These are phyloP conservation scores for Saccharomyces mikatae DNA, from an alignment of 805 yeast genomes.

Conservation along the genomic window DNA sequence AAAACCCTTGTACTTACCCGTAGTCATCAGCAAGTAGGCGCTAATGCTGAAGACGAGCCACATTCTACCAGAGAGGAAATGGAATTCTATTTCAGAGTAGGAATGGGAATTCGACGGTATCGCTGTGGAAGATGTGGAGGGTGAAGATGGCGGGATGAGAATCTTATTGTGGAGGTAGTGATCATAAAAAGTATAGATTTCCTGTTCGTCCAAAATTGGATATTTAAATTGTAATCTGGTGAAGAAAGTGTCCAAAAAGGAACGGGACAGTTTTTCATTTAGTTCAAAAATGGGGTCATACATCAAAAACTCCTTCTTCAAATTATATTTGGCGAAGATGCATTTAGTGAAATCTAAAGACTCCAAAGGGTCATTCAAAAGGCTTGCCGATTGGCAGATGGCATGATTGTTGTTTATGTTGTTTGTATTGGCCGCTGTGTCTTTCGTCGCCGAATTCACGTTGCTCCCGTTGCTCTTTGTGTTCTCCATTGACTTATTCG, in stretches of 20 bases:
- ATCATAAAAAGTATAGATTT: conserved; percentile 42
- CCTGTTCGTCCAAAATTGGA: conserved; percentile 47
- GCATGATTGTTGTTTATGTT: not conserved
- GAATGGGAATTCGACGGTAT: conserved; percentile 19
- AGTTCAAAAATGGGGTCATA: conserved; percentile 46
- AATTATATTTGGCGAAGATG: conserved; percentile 39
- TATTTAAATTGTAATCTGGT: conserved; percentile 49
- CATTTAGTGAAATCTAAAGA: conserved; percentile 35
- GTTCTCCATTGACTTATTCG: not conserved
- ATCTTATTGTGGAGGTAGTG: conserved; percentile 38
- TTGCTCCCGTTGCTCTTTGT: not conserved
- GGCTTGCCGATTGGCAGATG: not conserved
- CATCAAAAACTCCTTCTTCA: conserved; percentile 36
- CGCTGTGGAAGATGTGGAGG: not conserved
- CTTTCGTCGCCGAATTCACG: not conserved
- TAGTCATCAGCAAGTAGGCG: conserved; percentile 45
- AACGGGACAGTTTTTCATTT: conserved; percentile 42
- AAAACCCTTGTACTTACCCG: conserved; percentile 49
- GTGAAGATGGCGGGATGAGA: not conserved
- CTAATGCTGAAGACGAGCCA: conserved; percentile 47
- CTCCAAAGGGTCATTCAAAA: conserved; percentile 29
- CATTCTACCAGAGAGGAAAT: conserved; percentile 48
- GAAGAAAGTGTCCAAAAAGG: conserved; percentile 48
- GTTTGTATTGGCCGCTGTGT: not conserved
- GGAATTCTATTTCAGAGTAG: conserved; percentile 32